Evolutionary conservation across 148 eudicot genomes (phyloP).

Genomic region (Spergularia bocconei): DNA sequence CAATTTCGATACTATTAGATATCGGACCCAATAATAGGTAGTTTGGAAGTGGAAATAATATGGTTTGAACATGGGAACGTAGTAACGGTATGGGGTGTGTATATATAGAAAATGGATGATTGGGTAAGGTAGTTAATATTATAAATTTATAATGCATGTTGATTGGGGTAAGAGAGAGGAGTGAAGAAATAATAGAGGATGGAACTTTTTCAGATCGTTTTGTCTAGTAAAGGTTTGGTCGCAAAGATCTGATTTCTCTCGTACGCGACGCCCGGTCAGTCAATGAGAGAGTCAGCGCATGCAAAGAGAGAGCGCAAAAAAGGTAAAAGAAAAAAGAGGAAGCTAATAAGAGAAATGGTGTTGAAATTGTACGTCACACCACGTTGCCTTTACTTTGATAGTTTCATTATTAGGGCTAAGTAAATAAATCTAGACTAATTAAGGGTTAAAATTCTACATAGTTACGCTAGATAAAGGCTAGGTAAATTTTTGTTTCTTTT

Average conservation of each 20-base stretch:
- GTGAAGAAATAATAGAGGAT: too few relatives aligned
- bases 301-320: background rate
- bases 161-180: too few relatives aligned
- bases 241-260: background rate
- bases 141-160: background rate
- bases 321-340: too few relatives aligned
- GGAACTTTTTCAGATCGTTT: background rate
- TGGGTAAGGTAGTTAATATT: background rate
- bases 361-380: slow-evolving; percentile 5
- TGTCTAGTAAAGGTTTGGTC: slow-evolving; percentile 23
- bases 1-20: too few relatives aligned
- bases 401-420: too few relatives aligned
- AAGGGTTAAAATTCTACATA: too few relatives aligned
- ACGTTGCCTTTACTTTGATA: background rate
- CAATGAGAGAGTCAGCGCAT: slow-evolving; percentile 25
- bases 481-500: too few relatives aligned
- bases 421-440: too few relatives aligned
- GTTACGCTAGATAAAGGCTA: too few relatives aligned
- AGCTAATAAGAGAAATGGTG: too few relatives aligned
- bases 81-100: background rate
- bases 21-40: background rate
- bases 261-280: background rate
- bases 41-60: background rate
- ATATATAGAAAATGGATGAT: slow-evolving; percentile 7
- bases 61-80: background rate